Conservation (phyloP, 1,139 yeast genomes). For the Scheffersomyces quercinus region DNA sequence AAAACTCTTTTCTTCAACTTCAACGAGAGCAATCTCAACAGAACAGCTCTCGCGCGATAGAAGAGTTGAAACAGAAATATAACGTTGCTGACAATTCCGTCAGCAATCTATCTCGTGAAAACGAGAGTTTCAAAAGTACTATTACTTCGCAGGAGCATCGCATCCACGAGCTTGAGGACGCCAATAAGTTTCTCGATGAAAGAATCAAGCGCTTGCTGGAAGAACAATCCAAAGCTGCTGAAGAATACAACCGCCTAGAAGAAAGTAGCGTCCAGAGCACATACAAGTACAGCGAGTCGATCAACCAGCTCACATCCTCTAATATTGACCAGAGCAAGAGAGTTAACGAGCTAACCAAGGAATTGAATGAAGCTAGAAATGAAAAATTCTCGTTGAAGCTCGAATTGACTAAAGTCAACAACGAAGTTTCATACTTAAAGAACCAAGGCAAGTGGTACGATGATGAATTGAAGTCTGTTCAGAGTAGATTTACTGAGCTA, state of each 20-base stretch:
- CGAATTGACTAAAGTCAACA: conserved; percentile 39
- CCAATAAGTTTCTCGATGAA: conserved; percentile 10
- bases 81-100: conserved; percentile 11
- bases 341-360: conserved; percentile 37
- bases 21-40: conserved; percentile 56
- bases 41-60: conserved; percentile 11
- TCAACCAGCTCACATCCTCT: conserved; percentile 49
- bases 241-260: conserved; percentile 26
- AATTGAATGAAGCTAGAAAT: conserved; percentile 36
- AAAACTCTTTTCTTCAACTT: conserved; percentile 51
- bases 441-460: conserved; percentile 52
- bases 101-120: conserved; percentile 10
- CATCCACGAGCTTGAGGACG: conserved; percentile 10
- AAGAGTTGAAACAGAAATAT: conserved; percentile 12
- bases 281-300: conserved; percentile 49
- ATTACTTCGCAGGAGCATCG: conserved; percentile 3
- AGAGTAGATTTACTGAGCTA: conserved; percentile 38
- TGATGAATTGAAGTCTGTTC: conserved; percentile 41
- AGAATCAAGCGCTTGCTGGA: conserved; percentile 11
- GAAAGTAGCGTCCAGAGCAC: conserved; percentile 44
- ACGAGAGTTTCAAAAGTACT: conserved; percentile 4
- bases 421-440: conserved; percentile 35
- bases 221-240: conserved; percentile 29
- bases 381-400: conserved; percentile 44
- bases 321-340: conserved; percentile 49